phyloP scores from a whole-genome alignment of 805 yeast genomes.

The Clavispora carvajalis region DNA sequence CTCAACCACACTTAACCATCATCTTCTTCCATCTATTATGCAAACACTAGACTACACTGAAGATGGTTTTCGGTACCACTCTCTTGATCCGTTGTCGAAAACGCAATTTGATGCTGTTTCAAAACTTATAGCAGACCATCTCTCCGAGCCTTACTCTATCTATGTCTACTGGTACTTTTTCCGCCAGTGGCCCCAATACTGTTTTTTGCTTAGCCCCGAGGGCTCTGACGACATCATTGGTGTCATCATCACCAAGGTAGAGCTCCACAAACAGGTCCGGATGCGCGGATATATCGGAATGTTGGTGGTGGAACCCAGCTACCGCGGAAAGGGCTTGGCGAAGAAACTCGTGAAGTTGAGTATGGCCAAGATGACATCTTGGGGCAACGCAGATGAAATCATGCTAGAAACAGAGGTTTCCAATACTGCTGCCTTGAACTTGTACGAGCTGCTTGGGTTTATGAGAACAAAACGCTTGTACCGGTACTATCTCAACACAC shows the following conservation, averaged over 20 bases:
- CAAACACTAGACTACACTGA: slow-evolving; percentile 5
- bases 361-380: slow-evolving; percentile 57
- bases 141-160: slow-evolving; percentile 91
- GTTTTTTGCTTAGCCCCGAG: slow-evolving; percentile 53
- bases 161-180: slow-evolving; percentile 90
- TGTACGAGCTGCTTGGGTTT: slow-evolving; percentile 76
- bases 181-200: slow-evolving; percentile 85
- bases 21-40: neutral
- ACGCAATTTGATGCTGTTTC: slow-evolving; percentile 47
- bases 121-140: slow-evolving; percentile 59
- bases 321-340: slow-evolving; percentile 81
- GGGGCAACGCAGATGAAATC: slow-evolving; percentile 76
- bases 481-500: slow-evolving; percentile 85
- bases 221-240: slow-evolving; percentile 52
- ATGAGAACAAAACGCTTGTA: slow-evolving; percentile 68
- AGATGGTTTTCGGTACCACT: slow-evolving; percentile 12
- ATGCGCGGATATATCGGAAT: slow-evolving; percentile 92
- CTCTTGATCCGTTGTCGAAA: slow-evolving; percentile 10
- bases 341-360: slow-evolving; percentile 58
- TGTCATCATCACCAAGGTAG: slow-evolving; percentile 77
- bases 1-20: neutral
- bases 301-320: slow-evolving; percentile 75
- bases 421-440: slow-evolving; percentile 60
- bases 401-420: slow-evolving; percentile 88
- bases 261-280: slow-evolving; percentile 67